Percentiles rank a stretch among this genome's conserved stretches.
These are phyloP conservation scores for Talaromyces borbonicus DNA, from an alignment of 495 filamentous ascomycete genomes.

Conservation along the genomic window DNA sequence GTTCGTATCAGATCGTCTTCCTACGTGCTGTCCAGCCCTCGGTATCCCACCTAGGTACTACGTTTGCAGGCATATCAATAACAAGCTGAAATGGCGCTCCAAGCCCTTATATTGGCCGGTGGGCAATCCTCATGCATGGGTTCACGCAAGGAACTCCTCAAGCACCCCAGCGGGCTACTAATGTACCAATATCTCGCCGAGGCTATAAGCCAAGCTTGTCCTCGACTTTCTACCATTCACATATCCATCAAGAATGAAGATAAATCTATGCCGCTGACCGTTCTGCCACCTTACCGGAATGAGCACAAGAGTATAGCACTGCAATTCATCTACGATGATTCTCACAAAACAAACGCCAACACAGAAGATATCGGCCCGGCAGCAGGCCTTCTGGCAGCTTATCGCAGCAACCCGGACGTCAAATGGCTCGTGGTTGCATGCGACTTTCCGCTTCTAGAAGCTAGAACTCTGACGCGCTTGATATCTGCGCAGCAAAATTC, in stretches of 20 bases:
- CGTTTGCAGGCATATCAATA: too few relatives aligned
- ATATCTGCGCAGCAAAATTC: constrained; percentile 2
- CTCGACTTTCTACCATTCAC: constrained; percentile 13
- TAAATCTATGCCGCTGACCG: neutral
- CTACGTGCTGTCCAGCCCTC: too few relatives aligned
- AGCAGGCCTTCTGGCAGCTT: constrained; percentile 17
- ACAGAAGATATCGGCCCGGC: constrained; percentile 13
- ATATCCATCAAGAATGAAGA: constrained; percentile 11
- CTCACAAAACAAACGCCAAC: neutral
- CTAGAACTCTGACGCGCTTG: constrained; percentile 12
- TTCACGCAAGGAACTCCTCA: constrained; percentile 15
- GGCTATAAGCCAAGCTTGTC: constrained; percentile 11
- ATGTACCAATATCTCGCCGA: constrained; percentile 13
- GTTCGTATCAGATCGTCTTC: too few relatives aligned
- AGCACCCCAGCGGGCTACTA: constrained; percentile 7
- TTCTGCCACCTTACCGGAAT: neutral
- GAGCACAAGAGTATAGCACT: neutral
- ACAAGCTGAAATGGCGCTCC: constrained; percentile 1
- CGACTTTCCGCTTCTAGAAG: constrained; percentile 16
- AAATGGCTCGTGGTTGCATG: constrained; percentile 19
- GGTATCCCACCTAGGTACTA: too few relatives aligned
- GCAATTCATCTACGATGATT: neutral
- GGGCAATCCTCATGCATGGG: constrained; percentile 16
- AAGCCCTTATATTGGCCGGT: constrained; percentile 12
- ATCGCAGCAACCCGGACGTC: constrained; percentile 9